A percentile compares a stretch with the other conserved stretches of the same genome.
These are phyloP conservation scores for Annulohypoxylon moriforme DNA, from an alignment of 495 filamentous ascomycete genomes.

Conservation along the genomic window DNA sequence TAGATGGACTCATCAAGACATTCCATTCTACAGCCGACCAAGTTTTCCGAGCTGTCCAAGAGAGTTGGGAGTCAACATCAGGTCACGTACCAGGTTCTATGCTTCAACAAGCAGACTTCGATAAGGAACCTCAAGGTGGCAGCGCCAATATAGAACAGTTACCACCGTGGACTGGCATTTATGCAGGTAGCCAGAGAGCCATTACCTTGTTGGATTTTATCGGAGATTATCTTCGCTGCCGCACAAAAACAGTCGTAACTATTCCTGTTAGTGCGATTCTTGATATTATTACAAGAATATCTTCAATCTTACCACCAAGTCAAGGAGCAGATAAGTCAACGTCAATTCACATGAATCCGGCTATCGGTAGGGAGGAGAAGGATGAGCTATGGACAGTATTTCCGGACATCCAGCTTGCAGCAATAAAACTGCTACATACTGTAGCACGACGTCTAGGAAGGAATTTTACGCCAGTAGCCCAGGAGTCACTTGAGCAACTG, in stretches of 20 bases:
- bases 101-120: conserved; percentile 47
- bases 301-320: conserved; percentile 71
- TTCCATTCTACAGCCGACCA: conserved; percentile 76
- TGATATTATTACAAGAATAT: conserved; percentile 73
- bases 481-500: conserved; percentile 72
- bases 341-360: conserved; percentile 66
- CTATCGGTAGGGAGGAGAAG: conserved; percentile 80
- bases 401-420: conserved; percentile 77
- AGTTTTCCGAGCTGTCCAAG: conserved; percentile 78
- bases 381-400: conserved; percentile 77
- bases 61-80: conserved; percentile 77
- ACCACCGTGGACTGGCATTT: conserved; percentile 75
- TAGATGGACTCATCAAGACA: conserved; percentile 67
- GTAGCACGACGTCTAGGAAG: conserved; percentile 66
- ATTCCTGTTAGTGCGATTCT: conserved; percentile 73
- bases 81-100: conserved; percentile 58
- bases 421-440: conserved; percentile 66
- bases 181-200: conserved; percentile 75
- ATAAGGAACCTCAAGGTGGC: conserved; percentile 57
- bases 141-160: conserved; percentile 61
- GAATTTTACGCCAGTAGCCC: conserved; percentile 64
- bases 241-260: conserved; percentile 69
- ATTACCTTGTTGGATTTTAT: conserved; percentile 72
- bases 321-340: conserved; percentile 45
- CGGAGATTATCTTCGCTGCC: conserved; percentile 56